Base-by-base conservation (phyloP, 257 asterid genomes). In the Striga asiatica region DNA sequence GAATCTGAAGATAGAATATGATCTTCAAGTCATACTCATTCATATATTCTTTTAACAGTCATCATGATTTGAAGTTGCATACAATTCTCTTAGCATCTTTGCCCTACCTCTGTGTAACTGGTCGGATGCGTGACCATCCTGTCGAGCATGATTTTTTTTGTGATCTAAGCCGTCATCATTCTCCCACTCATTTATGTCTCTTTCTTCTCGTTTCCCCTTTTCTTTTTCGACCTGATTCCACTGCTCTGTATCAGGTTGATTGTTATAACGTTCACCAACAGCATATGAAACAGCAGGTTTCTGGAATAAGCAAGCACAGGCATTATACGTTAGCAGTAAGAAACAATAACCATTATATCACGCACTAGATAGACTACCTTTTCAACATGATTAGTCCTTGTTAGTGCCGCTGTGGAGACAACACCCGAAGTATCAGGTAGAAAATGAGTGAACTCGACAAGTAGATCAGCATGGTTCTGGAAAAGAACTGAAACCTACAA, bases 371-470 rank as follows among this genome's bases (percentile, higher is more conserved):
- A 55, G 71, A 51, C 67, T 71, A 84, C 96, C 95, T 87, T 87
- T 17, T 80, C 89, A 29, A 71, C 75, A 43, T 65, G 77, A 43
- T 67, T 56, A 50, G 80, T 64, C 73, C 65, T 76, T 29, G 68
- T 45, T 42, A 57, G 86, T 35, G 73, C 67, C 70, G 65, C 81
- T 56, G 57, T 37, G 52, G 85, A 68, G 47, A 76, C 84, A 53
- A 81, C 68, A 20, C 89, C 88, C 20, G 84, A 67, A 48, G 82
- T 60, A 71, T 83, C 85, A 49, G 97, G 99, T 65, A 93, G 71
- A 73, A 93, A 88, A 71, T 81, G 95, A 62, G 84, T 72, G 78
- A 93, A 93, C 74, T 93, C 97, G 38, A 72, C 91, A 71, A 93
- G 99, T 52, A 88, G 81, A 76, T 93, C 99, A 57, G 77, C 69